Evolutionary conservation across 2,329 filamentous ascomycete species (phyloP).

Genomic region (Hypoxylon sp.): DNA sequence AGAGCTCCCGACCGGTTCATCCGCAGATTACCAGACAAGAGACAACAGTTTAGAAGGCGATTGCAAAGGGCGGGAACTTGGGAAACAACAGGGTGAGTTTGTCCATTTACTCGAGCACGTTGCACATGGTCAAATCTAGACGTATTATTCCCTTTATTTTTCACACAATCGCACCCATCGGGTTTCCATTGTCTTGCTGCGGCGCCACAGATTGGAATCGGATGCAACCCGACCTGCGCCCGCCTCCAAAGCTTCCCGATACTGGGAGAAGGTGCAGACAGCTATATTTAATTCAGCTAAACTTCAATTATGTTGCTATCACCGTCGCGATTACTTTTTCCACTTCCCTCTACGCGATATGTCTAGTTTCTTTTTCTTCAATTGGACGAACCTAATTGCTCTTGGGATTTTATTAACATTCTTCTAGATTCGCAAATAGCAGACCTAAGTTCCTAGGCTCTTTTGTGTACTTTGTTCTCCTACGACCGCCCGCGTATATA

Average conservation of each 20-base stretch:
- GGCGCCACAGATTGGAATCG: conserved; percentile 5
- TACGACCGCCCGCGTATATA: conserved; percentile 42
- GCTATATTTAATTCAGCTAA: background rate
- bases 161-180: conserved; percentile 3
- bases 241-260: conserved; percentile 3
- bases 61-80: conserved; percentile 7
- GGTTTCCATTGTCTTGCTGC: conserved; percentile 5
- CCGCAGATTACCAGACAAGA: conserved; percentile 24
- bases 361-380: background rate
- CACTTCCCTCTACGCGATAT: background rate
- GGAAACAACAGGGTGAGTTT: conserved; percentile 27
- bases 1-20: conserved; percentile 32
- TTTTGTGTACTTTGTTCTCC: conserved; percentile 24
- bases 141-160: conserved; percentile 7
- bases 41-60: conserved; percentile 12
- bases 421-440: conserved; percentile 28
- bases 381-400: conserved; percentile 1
- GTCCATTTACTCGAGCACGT: conserved; percentile 11
- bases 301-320: background rate
- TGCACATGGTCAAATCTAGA: background rate
- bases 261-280: background rate
- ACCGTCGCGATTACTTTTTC: background rate
- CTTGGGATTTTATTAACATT: conserved; percentile 24
- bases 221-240: conserved; percentile 14
- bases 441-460: conserved; percentile 20